Percentiles rank a stretch among this genome's conserved stretches.
Conservation (phyloP, 768 basidiomycete genomes). For the Russula olivacea region DNA sequence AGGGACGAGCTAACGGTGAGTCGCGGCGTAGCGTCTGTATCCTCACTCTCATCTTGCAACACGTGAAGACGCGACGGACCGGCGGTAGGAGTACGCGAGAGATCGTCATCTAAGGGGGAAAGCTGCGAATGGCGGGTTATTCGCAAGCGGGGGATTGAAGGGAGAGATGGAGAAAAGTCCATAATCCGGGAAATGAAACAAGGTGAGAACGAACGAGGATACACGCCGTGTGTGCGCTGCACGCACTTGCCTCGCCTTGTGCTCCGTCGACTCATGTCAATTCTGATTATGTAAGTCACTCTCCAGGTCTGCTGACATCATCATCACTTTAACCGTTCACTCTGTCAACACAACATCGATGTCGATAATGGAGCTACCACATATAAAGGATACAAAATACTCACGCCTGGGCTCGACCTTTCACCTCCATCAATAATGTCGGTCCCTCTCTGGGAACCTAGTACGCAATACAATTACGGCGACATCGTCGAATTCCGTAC, state of each 20-base stretch:
- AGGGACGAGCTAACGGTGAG: slow-evolving; percentile 20
- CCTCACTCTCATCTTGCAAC: slow-evolving; percentile 21
- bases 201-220: neutral
- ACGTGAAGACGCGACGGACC: slow-evolving; percentile 22
- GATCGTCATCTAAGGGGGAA: slow-evolving; percentile 11
- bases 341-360: no score
- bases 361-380: no score
- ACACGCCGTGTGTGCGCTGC: neutral
- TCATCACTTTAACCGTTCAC: no score
- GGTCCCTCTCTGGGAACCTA: slow-evolving; percentile 51
- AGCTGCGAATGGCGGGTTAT: slow-evolving; percentile 15
- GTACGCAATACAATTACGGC: slow-evolving; percentile 49
- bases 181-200: slow-evolving; percentile 13
- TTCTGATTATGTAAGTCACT: slow-evolving; percentile 3
- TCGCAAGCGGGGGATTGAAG: slow-evolving; percentile 14
- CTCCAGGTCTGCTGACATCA: neutral
- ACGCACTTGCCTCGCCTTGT: neutral
- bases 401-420: neutral
- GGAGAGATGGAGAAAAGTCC: slow-evolving; percentile 14
- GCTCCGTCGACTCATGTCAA: neutral
- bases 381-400: neutral
- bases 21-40: slow-evolving; percentile 23
- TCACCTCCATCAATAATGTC: slow-evolving; percentile 33
- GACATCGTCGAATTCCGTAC: slow-evolving; percentile 51
- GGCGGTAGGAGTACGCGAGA: slow-evolving; percentile 20